These are phyloP conservation scores for Metschnikowia lochheadii DNA, from an alignment of 805 yeast genomes.

Conservation along the genomic window DNA sequence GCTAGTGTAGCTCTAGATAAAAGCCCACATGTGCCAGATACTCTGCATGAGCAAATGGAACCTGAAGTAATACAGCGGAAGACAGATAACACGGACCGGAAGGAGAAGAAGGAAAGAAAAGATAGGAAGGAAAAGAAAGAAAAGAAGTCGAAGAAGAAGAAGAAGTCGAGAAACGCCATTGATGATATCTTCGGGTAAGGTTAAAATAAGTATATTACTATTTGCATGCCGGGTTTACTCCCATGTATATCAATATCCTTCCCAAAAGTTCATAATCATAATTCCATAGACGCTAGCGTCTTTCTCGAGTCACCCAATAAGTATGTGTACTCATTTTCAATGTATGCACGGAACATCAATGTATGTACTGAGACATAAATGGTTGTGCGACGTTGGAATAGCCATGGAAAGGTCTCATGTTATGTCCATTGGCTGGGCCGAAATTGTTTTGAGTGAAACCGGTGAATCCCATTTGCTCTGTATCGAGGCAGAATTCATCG, in stretches of 20 bases:
- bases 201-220: slow-evolving; percentile 1
- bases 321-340: not conserved
- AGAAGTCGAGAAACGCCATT: slow-evolving; percentile 47
- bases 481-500: slow-evolving; percentile 41
- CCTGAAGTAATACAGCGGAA: not conserved
- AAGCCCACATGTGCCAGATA: not conserved
- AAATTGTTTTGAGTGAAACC: not conserved
- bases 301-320: not conserved
- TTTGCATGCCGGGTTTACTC: not conserved
- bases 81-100: slow-evolving; percentile 15
- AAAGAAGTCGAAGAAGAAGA: slow-evolving; percentile 14
- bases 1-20: not conserved
- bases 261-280: slow-evolving; percentile 3
- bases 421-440: slow-evolving; percentile 1
- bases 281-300: not conserved
- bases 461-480: slow-evolving; percentile 33
- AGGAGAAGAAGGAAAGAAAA: slow-evolving; percentile 17
- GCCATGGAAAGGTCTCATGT: not conserved
- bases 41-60: not conserved
- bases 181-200: slow-evolving; percentile 69
- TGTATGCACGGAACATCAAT: slow-evolving; percentile 1
- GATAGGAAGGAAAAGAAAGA: slow-evolving; percentile 11
- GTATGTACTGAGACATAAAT: slow-evolving; percentile 3
- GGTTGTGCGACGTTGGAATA: slow-evolving; percentile 1
- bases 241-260: slow-evolving; percentile 3